Percentiles rank a stretch among this genome's conserved stretches.
Conservation (phyloP, 1,284 basidiomycete species). For the Thecaphora thlaspeos region DNA sequence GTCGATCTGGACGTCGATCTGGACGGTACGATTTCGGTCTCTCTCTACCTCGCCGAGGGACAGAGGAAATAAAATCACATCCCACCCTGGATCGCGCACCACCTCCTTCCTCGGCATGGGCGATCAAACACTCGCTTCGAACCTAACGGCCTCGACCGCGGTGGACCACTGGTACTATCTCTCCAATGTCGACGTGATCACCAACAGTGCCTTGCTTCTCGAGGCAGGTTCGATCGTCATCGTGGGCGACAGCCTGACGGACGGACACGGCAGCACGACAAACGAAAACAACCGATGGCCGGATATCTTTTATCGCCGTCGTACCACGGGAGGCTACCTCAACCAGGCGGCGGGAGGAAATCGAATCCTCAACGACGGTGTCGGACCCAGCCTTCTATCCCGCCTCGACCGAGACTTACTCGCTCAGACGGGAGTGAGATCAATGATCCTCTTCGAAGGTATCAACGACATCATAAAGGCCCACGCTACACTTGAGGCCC, state of each 20-base stretch:
- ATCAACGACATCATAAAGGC: conserved; percentile 64
- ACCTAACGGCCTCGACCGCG: no score
- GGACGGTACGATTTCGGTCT: not conserved
- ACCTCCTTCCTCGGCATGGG: conserved; percentile 59
- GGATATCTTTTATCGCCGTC: conserved; percentile 58
- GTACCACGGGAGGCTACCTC: conserved; percentile 60
- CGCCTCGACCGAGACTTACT: conserved; percentile 64
- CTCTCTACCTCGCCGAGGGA: conserved; percentile 60
- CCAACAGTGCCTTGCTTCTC: conserved; percentile 60
- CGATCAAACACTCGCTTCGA: no score
- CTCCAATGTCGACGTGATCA: no score
- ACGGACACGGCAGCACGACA: conserved; percentile 59
- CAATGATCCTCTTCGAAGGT: conserved; percentile 64
- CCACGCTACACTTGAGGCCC: conserved; percentile 56
- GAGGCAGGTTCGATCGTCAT: conserved; percentile 59
- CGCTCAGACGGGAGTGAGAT: conserved; percentile 61
- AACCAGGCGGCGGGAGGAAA: conserved; percentile 65
- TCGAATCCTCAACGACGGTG: conserved; percentile 52
- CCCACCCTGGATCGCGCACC: conserved; percentile 63
- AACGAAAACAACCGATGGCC: conserved; percentile 63
- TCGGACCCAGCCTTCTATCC: conserved; percentile 61
- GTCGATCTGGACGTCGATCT: not conserved
- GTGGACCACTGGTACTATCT: no score
- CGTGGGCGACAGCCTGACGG: conserved; percentile 64
- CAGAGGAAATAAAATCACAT: conserved; percentile 61